A percentile compares a stretch with the other conserved stretches of the same genome.
Evolutionary conservation across 1,284 basidiomycete species (phyloP).

Genomic region (Trichosporon ovoides): DNA sequence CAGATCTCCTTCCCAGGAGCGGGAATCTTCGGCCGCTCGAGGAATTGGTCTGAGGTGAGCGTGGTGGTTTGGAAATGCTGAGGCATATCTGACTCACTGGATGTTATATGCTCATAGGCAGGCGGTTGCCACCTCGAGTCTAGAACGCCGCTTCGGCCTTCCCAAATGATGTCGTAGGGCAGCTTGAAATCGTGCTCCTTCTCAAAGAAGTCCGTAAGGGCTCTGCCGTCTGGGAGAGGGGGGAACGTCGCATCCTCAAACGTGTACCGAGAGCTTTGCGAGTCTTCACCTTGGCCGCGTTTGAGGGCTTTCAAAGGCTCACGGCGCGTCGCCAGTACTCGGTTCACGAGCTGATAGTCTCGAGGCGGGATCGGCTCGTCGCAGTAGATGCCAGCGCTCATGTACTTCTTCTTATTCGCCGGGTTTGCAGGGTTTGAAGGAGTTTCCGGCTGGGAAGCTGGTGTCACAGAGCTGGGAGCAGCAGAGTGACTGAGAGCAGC

Average conservation of each 20-base stretch:
- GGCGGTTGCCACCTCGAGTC: slow-evolving; percentile 45
- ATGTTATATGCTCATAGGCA: slow-evolving; percentile 32
- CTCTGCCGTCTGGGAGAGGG: slow-evolving; percentile 40
- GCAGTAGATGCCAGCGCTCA: slow-evolving; percentile 40
- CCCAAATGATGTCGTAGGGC: slow-evolving; percentile 44
- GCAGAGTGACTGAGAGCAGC: background rate
- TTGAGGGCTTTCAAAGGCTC: background rate
- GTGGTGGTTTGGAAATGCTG: background rate
- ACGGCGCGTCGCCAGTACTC: slow-evolving; percentile 19
- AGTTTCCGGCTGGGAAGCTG: background rate
- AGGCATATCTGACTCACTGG: slow-evolving; percentile 26
- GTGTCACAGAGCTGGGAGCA: background rate
- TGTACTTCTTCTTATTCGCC: slow-evolving; percentile 32
- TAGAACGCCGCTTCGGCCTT: slow-evolving; percentile 42
- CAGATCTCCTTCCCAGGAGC: slow-evolving; percentile 35
- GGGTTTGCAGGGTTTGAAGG: slow-evolving; percentile 10
- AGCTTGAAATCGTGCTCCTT: slow-evolving; percentile 43
- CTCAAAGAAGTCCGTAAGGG: slow-evolving; percentile 34
- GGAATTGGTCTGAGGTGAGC: slow-evolving; percentile 12
- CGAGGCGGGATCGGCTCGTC: slow-evolving; percentile 30
- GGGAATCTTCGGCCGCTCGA: slow-evolving; percentile 1
- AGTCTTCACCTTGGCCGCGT: background rate
- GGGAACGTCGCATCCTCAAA: slow-evolving; percentile 26
- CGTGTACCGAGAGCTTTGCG: background rate
- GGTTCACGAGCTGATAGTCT: slow-evolving; percentile 29